Evolutionary conservation across 1,284 basidiomycete species (phyloP).

Genomic region (Clitocybe nebularis): DNA sequence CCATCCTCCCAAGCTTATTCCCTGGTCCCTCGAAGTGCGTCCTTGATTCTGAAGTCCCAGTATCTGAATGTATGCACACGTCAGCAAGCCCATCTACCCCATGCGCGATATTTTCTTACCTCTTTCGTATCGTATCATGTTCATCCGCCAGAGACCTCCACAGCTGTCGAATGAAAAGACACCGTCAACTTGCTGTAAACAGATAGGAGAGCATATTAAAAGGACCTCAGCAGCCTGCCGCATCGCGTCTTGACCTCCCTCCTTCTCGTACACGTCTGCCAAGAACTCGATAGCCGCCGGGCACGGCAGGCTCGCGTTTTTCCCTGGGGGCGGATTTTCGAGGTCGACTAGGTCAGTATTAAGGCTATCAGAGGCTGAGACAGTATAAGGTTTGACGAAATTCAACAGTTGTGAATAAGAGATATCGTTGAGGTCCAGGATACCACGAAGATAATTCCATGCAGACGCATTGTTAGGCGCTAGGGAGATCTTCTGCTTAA

Average conservation of each 20-base stretch:
- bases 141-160: slow-evolving; percentile 71
- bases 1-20: too few species aligned
- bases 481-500: slow-evolving; percentile 76
- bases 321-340: slow-evolving; percentile 67
- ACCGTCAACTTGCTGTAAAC: slow-evolving; percentile 8
- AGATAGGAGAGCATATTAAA: slow-evolving; percentile 8
- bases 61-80: background rate
- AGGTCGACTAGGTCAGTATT: slow-evolving; percentile 57
- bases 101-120: slow-evolving; percentile 58
- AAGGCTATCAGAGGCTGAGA: slow-evolving; percentile 26
- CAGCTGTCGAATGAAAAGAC: slow-evolving; percentile 32
- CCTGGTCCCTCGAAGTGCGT: too few species aligned
- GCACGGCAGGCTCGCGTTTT: slow-evolving; percentile 70
- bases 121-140: slow-evolving; percentile 76
- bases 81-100: background rate
- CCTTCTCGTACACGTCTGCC: slow-evolving; percentile 72
- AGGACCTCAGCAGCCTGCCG: slow-evolving; percentile 49
- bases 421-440: slow-evolving; percentile 55
- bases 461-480: slow-evolving; percentile 90
- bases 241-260: slow-evolving; percentile 40
- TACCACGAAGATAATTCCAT: slow-evolving; percentile 91
- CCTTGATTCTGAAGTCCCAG: background rate
- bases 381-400: slow-evolving; percentile 67
- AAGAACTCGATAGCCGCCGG: slow-evolving; percentile 80
- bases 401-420: slow-evolving; percentile 53